phyloP scores from a whole-genome alignment of 371 early-diverging fungal species.

The Apophysomyces sp. region DNA sequence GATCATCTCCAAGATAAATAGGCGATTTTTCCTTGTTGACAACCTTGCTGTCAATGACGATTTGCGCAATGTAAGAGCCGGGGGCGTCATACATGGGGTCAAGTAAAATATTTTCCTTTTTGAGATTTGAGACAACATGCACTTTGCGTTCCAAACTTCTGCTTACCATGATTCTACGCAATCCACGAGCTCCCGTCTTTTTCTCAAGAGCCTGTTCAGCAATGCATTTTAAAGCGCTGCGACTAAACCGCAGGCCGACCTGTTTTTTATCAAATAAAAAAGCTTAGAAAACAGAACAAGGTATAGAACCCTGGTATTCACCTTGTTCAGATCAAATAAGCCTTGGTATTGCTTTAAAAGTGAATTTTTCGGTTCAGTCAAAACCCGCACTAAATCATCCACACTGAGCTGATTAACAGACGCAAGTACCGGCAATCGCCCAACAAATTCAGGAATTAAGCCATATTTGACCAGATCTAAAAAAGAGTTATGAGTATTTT shows the following conservation, averaged over 20 bases:
- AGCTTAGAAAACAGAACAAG: no score
- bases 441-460: conserved; percentile 90
- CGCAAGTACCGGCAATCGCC: conserved; percentile 87
- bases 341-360: conserved; percentile 82
- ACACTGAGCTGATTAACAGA: conserved; percentile 68
- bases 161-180: conserved; percentile 79
- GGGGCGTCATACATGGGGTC: conserved; percentile 86
- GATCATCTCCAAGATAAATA: conserved; percentile 61
- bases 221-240: conserved; percentile 66
- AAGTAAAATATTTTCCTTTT: conserved; percentile 67
- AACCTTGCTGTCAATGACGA: conserved; percentile 70
- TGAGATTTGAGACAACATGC: background rate
- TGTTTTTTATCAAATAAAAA: conserved; percentile 1
- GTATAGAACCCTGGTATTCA: no score
- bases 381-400: conserved; percentile 74
- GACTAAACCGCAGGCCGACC: conserved; percentile 68
- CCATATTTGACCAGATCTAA: conserved; percentile 85
- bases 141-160: background rate
- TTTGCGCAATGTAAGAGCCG: conserved; percentile 66
- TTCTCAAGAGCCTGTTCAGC: conserved; percentile 78
- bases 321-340: conserved; percentile 68
- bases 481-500: no score
- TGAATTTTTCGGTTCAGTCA: conserved; percentile 86
- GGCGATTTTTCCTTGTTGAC: conserved; percentile 59
- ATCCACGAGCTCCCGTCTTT: conserved; percentile 88